These are phyloP conservation scores for Craterostigma plantagineum DNA, from an alignment of 257 asterid genomes.

Conservation along the genomic window DNA sequence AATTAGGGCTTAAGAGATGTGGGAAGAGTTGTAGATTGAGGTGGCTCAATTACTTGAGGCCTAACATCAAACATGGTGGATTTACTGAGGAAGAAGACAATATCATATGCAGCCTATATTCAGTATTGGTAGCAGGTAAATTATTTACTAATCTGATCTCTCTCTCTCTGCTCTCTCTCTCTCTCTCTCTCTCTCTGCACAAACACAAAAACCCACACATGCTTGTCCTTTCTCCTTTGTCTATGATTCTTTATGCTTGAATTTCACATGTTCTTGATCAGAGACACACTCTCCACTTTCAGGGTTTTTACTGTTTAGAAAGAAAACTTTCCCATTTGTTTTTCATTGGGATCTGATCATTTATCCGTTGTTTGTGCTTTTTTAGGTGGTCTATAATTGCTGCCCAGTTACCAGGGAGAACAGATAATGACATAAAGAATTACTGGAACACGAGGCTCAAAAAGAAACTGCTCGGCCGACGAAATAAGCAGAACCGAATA, in stretches of 20 bases:
- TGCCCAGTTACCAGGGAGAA: slow-evolving; percentile 91
- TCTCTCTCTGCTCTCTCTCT: slow-evolving; percentile 6
- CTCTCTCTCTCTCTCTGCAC: too few relatives aligned
- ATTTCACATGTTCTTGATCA: slow-evolving; percentile 12
- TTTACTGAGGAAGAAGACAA: slow-evolving; percentile 97
- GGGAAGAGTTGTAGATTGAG: slow-evolving; percentile 94
- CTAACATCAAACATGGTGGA: slow-evolving; percentile 86
- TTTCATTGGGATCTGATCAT: too few relatives aligned
- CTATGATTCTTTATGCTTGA: slow-evolving; percentile 14
- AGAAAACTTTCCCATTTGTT: too few relatives aligned
- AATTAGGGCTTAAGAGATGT: slow-evolving; percentile 86
- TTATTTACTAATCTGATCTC: too few relatives aligned
- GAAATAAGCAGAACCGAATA: slow-evolving; percentile 18
- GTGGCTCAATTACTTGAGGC: slow-evolving; percentile 86
- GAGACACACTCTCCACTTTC: slow-evolving; percentile 4
- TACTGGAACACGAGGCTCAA: slow-evolving; percentile 86
- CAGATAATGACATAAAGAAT: slow-evolving; percentile 87
- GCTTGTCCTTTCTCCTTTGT: slow-evolving; percentile 58
- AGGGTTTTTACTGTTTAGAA: background rate
- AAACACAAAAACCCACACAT: slow-evolving; percentile 8
- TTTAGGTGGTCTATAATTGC: slow-evolving; percentile 90
- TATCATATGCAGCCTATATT: slow-evolving; percentile 85
- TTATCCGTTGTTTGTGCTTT: slow-evolving; percentile 11
- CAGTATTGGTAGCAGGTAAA: slow-evolving; percentile 99
- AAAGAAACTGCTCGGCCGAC: slow-evolving; percentile 66